A percentile compares a stretch with the other conserved stretches of the same genome.
These are phyloP conservation scores for Capronia americana DNA, from an alignment of 2,329 filamentous ascomycete genomes.

Conservation along the genomic window DNA sequence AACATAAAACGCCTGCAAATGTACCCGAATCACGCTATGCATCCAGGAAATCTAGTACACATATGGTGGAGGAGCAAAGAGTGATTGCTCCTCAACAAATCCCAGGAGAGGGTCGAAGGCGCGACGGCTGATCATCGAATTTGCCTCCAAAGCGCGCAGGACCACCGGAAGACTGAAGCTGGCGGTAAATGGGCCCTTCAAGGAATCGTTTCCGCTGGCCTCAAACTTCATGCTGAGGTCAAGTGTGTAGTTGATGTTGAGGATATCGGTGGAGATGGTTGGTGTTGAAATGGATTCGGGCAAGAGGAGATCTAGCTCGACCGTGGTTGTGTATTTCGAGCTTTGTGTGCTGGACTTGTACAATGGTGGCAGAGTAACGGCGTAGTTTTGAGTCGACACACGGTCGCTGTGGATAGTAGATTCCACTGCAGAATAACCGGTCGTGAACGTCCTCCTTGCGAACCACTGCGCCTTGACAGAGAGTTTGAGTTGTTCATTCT, in stretches of 20 bases:
- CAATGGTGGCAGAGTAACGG: constrained; percentile 29
- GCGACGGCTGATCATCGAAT: constrained; percentile 18
- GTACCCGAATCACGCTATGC: background rate
- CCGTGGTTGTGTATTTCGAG: constrained; percentile 28
- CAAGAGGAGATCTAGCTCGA: constrained; percentile 32
- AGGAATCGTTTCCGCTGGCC: constrained; percentile 1
- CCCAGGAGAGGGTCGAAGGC: constrained; percentile 27
- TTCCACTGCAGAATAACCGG: constrained; percentile 19
- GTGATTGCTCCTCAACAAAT: constrained; percentile 25
- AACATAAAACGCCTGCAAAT: background rate
- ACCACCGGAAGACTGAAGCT: constrained; percentile 30
- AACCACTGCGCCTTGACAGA: constrained; percentile 35
- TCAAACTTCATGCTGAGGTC: constrained; percentile 31
- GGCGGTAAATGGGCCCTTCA: constrained; percentile 22
- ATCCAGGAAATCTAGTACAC: constrained; percentile 21
- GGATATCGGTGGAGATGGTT: constrained; percentile 30
- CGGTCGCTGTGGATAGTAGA: constrained; percentile 24
- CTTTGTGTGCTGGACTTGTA: constrained; percentile 21
- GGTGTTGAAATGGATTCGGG: constrained; percentile 33
- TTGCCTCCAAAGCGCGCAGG: constrained; percentile 20
- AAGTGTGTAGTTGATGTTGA: constrained; percentile 30
- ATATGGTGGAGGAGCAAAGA: constrained; percentile 33
- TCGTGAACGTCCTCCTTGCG: constrained; percentile 30
- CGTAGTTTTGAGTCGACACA: constrained; percentile 29
- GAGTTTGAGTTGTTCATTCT: constrained; percentile 14